Conservation (phyloP, 495 filamentous ascomycete species). For the Annulohypoxylon moriforme region DNA sequence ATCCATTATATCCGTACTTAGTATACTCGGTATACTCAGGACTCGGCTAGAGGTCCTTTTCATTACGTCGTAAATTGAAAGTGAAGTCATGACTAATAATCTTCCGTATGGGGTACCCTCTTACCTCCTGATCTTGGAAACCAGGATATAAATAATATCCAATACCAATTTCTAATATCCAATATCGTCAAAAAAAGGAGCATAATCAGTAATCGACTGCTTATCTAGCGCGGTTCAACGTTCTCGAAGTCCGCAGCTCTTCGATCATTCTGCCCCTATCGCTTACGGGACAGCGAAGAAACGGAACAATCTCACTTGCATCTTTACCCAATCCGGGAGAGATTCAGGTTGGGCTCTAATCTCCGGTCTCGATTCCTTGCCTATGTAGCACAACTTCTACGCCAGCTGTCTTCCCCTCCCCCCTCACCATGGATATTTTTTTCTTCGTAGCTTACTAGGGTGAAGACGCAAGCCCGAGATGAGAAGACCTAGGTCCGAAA, state of each 20-base stretch:
- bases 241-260: neutral
- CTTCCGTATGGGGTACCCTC: conserved; percentile 36
- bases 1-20: neutral
- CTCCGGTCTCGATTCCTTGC: neutral
- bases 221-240: neutral
- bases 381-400: conserved; percentile 2
- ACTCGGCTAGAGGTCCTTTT: conserved; percentile 2
- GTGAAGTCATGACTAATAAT: neutral
- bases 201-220: neutral
- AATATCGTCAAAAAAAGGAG: neutral
- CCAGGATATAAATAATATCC: neutral
- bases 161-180: neutral
- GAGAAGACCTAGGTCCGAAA: conserved; percentile 20
- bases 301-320: conserved; percentile 14
- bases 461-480: conserved; percentile 22
- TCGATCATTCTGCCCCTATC: neutral
- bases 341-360: conserved; percentile 14
- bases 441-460: conserved; percentile 26
- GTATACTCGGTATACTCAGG: neutral
- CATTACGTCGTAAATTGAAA: neutral
- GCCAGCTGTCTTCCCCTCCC: neutral
- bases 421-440: neutral
- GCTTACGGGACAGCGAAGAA: neutral
- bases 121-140: conserved; percentile 27
- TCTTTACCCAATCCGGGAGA: neutral